phyloP scores from a whole-genome alignment of 1,284 basidiomycete species.

The Ceratobasidium sp. region DNA sequence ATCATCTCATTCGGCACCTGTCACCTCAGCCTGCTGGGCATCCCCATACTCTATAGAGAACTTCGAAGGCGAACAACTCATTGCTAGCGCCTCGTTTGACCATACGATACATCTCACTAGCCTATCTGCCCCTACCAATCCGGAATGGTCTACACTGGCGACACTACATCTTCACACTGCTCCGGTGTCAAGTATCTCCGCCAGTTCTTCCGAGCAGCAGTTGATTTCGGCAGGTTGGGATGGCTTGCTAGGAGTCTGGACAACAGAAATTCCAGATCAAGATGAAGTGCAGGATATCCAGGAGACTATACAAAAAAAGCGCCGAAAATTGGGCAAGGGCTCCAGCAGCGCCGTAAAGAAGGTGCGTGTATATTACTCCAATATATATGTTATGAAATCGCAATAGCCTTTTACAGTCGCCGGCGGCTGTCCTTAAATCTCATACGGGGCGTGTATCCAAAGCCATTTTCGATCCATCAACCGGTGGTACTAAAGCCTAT shows the following conservation, averaged over 20 bases:
- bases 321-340: constrained; percentile 57
- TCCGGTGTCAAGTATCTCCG: constrained; percentile 72
- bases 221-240: constrained; percentile 85
- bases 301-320: constrained; percentile 61
- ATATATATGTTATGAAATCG: constrained; percentile 39
- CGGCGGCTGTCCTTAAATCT: constrained; percentile 72
- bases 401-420: constrained; percentile 61
- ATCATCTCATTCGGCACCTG: constrained; percentile 69
- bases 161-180: constrained; percentile 80
- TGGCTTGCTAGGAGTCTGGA: constrained; percentile 80
- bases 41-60: constrained; percentile 55
- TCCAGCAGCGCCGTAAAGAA: constrained; percentile 12
- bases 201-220: constrained; percentile 64
- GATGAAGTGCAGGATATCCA: constrained; percentile 67
- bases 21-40: constrained; percentile 73
- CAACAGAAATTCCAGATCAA: constrained; percentile 66
- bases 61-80: constrained; percentile 58
- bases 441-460: constrained; percentile 79
- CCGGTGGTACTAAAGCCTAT: constrained; percentile 57
- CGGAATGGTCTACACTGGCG: constrained; percentile 59
- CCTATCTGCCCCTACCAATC: constrained; percentile 52
- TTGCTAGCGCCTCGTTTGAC: constrained; percentile 88
- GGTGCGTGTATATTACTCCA: not conserved
- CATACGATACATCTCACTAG: constrained; percentile 74
- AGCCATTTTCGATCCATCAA: constrained; percentile 60